Percentiles rank a stretch among this genome's conserved stretches.
These are phyloP conservation scores for Cryphonectria naterciae DNA, from an alignment of 2,329 filamentous ascomycete species.

Conservation along the genomic window DNA sequence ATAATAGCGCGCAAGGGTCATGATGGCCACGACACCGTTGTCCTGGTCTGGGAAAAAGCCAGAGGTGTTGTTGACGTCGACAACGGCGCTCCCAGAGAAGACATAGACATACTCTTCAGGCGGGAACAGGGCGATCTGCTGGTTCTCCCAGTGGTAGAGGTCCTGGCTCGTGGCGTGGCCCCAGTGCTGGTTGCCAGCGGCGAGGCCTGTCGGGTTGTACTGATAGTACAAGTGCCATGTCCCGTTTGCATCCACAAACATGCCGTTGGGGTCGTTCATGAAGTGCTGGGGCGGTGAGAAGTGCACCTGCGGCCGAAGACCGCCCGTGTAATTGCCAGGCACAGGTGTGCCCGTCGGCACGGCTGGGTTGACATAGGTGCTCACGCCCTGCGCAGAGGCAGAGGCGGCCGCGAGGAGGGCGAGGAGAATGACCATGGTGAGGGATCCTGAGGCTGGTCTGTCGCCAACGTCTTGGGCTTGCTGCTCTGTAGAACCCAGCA, in stretches of 20 bases:
- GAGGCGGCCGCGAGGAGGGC: constrained; percentile 8
- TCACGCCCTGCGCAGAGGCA: constrained; percentile 29
- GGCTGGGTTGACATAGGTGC: constrained; percentile 36
- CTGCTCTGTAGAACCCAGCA: neutral
- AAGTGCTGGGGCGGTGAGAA: constrained; percentile 57
- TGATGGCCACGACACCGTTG: constrained; percentile 61
- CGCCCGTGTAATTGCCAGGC: constrained; percentile 36
- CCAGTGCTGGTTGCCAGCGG: constrained; percentile 64
- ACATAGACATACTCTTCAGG: constrained; percentile 48
- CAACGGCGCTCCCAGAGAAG: constrained; percentile 60
- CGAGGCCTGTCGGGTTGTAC: constrained; percentile 37
- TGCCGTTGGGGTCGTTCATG: constrained; percentile 68
- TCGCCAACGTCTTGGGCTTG: neutral
- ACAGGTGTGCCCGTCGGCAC: constrained; percentile 37
- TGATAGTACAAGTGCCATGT: constrained; percentile 70
- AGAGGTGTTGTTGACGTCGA: constrained; percentile 67
- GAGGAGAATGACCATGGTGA: neutral
- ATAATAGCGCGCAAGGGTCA: constrained; percentile 44
- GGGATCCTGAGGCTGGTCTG: neutral
- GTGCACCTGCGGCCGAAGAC: constrained; percentile 56
- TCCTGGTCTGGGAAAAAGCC: constrained; percentile 63
- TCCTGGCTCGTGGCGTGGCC: constrained; percentile 67
- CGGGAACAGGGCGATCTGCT: constrained; percentile 63
- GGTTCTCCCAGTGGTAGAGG: constrained; percentile 67
- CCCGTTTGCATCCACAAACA: constrained; percentile 61